Evolutionary conservation across 2,329 filamentous ascomycete species (phyloP), one percentile per base, ranked within the genome.

Genomic region (Paraphoma chrysanthemicola): DNA sequence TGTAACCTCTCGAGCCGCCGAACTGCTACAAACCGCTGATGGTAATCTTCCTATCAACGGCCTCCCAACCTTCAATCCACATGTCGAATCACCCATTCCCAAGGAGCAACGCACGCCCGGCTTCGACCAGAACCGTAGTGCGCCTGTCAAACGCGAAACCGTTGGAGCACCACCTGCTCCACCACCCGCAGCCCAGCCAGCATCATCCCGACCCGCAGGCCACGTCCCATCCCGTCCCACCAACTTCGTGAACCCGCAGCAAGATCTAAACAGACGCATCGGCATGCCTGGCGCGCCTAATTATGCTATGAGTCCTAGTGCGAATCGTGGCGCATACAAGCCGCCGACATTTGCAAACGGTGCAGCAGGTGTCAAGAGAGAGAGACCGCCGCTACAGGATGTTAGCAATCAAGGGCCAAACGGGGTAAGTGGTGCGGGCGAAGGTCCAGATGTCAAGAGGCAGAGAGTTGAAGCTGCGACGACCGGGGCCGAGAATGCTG

Each of bases 61-160:
- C 52, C 66, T 77, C 12, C 72, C 76, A 0, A 77, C 77, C 0
- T 83, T 83, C 71, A 81, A 83, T 44, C 81, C 81, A 4, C 77
- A 82, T 51, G 78, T 72, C 11, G 81, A 83, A 48, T 81, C 78
- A 59, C 93, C 93, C 0, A 95, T 75, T 14, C 93, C 0, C 93
- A 97, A 70, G 87, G 92, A 59, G 2, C 56, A 74, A 51, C 93
- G 94, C 72, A 97, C 94, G 0, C 90, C 90, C 0, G 93, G 93
- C 2, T 85, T 97, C 39, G 92, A 97, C 69, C 92, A 96, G 70
- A 87, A 80, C 18, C 89, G 86, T 49, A 93, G 90, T 4, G 88
- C 89, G 50, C 92, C 93, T 0, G 79, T 97, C 1, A 84, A 83
- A 4, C 85, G 83, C 59, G 82, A 81, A 41, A 66, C 70, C 29